Evolutionary conservation across 2,329 filamentous ascomycete genomes (phyloP).

Genomic region (Cladosporium oxysporum): DNA sequence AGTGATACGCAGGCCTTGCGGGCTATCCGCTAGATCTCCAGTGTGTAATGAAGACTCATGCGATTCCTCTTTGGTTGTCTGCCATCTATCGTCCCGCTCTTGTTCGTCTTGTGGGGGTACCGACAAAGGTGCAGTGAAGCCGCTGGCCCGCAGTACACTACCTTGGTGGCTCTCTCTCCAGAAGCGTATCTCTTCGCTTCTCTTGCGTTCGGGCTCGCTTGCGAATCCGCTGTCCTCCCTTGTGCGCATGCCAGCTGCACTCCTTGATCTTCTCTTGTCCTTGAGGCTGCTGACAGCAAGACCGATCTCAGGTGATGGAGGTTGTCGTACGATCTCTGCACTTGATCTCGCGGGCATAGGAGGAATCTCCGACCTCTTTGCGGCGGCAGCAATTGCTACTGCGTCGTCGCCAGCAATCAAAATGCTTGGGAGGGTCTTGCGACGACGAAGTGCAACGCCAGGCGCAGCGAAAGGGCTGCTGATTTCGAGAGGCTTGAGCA

Average conservation of each 20-base stretch:
- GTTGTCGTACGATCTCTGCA: neutral
- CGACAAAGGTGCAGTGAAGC: constrained; percentile 25
- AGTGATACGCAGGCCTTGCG: neutral
- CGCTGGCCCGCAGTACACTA: constrained; percentile 34
- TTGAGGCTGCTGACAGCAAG: constrained; percentile 25
- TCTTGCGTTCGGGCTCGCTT: constrained; percentile 30
- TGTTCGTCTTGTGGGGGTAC: constrained; percentile 20
- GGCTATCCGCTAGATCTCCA: neutral
- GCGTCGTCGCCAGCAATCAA: constrained; percentile 32
- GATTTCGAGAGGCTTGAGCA: constrained; percentile 39
- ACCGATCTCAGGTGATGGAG: constrained; percentile 20
- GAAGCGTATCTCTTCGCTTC: constrained; percentile 39
- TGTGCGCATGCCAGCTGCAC: constrained; percentile 35
- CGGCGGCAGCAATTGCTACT: constrained; percentile 22
- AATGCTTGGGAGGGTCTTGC: constrained; percentile 38
- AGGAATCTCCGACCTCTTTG: constrained; percentile 19
- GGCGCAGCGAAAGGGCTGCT: constrained; percentile 36
- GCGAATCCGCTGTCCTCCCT: constrained; percentile 12
- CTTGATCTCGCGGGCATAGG: constrained; percentile 16
- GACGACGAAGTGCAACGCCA: constrained; percentile 30
- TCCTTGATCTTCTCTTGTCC: constrained; percentile 38
- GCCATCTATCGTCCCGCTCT: constrained; percentile 19
- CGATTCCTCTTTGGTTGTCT: constrained; percentile 4
- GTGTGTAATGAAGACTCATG: neutral
- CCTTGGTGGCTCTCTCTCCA: constrained; percentile 39